These are phyloP conservation scores for Apophysomyces ossiformis DNA, from an alignment of 371 early-diverging fungal species.

Conservation along the genomic window DNA sequence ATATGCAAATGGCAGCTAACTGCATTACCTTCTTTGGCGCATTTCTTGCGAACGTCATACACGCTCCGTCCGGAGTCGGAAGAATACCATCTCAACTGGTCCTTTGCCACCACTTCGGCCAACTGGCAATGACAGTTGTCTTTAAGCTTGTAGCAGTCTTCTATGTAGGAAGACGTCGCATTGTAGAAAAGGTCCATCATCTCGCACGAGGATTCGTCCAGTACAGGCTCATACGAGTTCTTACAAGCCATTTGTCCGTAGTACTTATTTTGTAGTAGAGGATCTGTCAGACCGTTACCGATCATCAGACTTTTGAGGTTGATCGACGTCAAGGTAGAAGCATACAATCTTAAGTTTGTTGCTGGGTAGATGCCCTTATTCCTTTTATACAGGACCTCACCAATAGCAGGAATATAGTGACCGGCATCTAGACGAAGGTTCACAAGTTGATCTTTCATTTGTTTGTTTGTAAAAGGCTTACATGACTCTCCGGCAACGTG, in stretches of 20 bases:
- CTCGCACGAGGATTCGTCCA: constrained; percentile 67
- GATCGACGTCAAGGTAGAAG: constrained; percentile 57
- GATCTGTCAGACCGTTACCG: constrained; percentile 94
- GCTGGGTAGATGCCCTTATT: constrained; percentile 59
- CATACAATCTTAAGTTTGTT: constrained; percentile 37
- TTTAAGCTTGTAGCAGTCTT: constrained; percentile 82
- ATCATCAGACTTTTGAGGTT: constrained; percentile 81
- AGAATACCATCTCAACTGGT: constrained; percentile 61
- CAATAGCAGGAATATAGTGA: constrained; percentile 84
- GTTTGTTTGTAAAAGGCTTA: constrained; percentile 19
- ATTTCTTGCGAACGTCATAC: too few species aligned
- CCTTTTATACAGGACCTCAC: constrained; percentile 63
- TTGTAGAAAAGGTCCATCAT: constrained; percentile 75
- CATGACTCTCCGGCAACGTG: constrained; percentile 62
- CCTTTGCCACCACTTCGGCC: constrained; percentile 72
- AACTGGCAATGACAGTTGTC: constrained; percentile 81
- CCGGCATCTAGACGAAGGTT: constrained; percentile 57
- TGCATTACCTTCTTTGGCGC: too few species aligned
- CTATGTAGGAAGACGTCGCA: constrained; percentile 76
- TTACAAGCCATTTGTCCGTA: constrained; percentile 90
- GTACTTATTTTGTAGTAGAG: constrained; percentile 87
- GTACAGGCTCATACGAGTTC: constrained; percentile 73
- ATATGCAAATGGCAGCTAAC: too few species aligned
- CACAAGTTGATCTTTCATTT: too few species aligned
- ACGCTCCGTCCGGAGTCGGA: too few species aligned